These are phyloP conservation scores for Pythium aphanidermatum DNA, from an alignment of 352 stramenopile species.

Conservation along the genomic window DNA sequence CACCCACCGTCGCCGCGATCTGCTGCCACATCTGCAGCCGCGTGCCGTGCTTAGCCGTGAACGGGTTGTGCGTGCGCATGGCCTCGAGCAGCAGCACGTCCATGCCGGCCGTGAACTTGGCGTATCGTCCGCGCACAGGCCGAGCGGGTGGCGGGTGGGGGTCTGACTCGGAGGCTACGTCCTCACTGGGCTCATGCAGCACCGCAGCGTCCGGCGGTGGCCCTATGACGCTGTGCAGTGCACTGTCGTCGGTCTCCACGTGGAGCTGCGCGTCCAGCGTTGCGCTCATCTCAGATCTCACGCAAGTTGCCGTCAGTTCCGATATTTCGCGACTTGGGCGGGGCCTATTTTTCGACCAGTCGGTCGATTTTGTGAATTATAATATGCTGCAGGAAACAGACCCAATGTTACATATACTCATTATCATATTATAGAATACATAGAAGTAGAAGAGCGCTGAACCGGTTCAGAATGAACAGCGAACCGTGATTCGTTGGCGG, in stretches of 20 bases:
- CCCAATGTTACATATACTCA: not conserved
- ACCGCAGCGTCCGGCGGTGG: too few relatives aligned
- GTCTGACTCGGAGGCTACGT: not conserved
- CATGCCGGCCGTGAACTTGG: slow-evolving; percentile 76
- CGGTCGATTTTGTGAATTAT: slow-evolving; percentile 22
- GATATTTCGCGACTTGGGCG: slow-evolving; percentile 10
- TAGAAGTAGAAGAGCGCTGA: too few relatives aligned
- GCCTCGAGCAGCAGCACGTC: slow-evolving; percentile 73
- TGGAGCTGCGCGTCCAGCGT: too few relatives aligned
- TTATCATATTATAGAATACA: not conserved
- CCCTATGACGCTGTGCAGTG: too few relatives aligned
- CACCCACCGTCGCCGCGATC: slow-evolving; percentile 54
- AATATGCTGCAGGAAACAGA: slow-evolving; percentile 8
- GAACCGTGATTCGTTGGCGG: too few relatives aligned
- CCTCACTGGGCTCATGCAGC: too few relatives aligned
- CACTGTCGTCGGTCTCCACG: too few relatives aligned
- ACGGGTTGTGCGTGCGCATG: slow-evolving; percentile 66
- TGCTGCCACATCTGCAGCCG: slow-evolving; percentile 79
- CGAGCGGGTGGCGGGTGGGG: slow-evolving; percentile 18
- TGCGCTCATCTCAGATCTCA: too few relatives aligned
- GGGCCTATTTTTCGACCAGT: too few relatives aligned
- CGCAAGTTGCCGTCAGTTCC: slow-evolving; percentile 1
- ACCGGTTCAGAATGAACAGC: too few relatives aligned
- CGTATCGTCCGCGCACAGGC: slow-evolving; percentile 52
- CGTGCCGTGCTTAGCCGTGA: slow-evolving; percentile 77